Base-by-base conservation (phyloP, 768 basidiomycete species). In the Floccularia luteovirens region DNA sequence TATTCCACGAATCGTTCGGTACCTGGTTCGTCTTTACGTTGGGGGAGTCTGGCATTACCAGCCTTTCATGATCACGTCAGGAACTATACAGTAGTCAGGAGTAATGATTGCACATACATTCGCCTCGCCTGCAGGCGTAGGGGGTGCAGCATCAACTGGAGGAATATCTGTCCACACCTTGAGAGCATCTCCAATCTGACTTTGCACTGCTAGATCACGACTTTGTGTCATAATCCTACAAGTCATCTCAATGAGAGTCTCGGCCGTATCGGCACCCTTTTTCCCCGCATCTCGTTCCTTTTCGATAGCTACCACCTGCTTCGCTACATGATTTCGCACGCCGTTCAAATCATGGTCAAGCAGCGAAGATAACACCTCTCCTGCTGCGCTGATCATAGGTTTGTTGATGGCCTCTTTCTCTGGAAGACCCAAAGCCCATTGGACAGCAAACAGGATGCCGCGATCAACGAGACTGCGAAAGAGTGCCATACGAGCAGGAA, bases 321-420 rank as follows among this genome's bases (percentile, higher is more conserved):
- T 88, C 50, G 91, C 64, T 19, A 91, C 79, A 61, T 92, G 88
- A 11, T 74, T 71, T 25, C 96, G 72, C 31, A 94, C 90, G 4
- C 88, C 88, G 49, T 78, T 80, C 46, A 91, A 65, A 57, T 96
- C 92, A 54, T 97, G 91, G 56, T 98, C 96, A 36, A 97, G 70
- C 24, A 94, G 63, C 13, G 84, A 74, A 31, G 86, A 73, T 42
- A 98, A 68, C 22, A 97, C 77, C 59, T 94, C 92, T 20, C 90
- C 87, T 0, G 77, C 88, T 12, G 88, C 82, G 44, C 82, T 78
- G 44, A 93, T 76, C 63, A 97, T 79, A 24, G 59, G 52, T 47
- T 63, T 69, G 49, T 64, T 65, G 2, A 47, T 49, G 14, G 63
- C 59, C 23, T 79, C 72, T 36, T 64, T 70, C 55, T 87, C 83